A percentile compares a stretch with the other conserved stretches of the same genome.
phyloP scores from a whole-genome alignment of 139 green algal species.

The Chloropicon primus region DNA sequence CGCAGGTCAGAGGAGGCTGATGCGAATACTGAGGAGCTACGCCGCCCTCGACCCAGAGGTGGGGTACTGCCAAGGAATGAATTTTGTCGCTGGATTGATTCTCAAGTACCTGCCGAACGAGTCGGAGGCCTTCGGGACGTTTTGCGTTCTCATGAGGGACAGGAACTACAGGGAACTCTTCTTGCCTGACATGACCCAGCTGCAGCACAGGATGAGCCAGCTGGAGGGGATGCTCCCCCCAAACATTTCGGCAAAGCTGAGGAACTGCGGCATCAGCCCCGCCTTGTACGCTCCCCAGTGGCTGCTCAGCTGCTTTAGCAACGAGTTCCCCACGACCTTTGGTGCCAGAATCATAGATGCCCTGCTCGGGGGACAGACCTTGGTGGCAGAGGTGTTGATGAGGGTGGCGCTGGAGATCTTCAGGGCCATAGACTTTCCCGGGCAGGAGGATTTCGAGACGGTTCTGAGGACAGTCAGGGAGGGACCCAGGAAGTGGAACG shows the following conservation, averaged over 20 bases:
- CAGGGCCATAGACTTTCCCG: not conserved
- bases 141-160: constrained; percentile 60
- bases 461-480: not conserved
- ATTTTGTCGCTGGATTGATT: constrained; percentile 77
- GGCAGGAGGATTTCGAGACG: not conserved
- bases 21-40: constrained; percentile 63
- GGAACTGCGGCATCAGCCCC: constrained; percentile 33
- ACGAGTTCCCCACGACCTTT: constrained; percentile 70
- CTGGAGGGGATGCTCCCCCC: constrained; percentile 30
- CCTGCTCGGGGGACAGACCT: constrained; percentile 37
- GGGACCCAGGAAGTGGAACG: not conserved
- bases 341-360: constrained; percentile 69
- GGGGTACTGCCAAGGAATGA: constrained; percentile 80
- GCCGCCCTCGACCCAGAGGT: constrained; percentile 55
- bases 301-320: constrained; percentile 82
- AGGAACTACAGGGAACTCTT: constrained; percentile 46
- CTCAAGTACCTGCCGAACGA: constrained; percentile 88
- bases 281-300: constrained; percentile 79
- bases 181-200: constrained; percentile 40
- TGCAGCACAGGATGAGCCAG: constrained; percentile 43
- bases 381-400: constrained; percentile 42
- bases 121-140: constrained; percentile 64
- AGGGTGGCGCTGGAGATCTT: constrained; percentile 47
- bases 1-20: constrained; percentile 49
- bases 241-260: not conserved